Evolutionary conservation across 2,329 filamentous ascomycete species (phyloP), one percentile per base, ranked within the genome.

Genomic region (Aspergillus sojae): DNA sequence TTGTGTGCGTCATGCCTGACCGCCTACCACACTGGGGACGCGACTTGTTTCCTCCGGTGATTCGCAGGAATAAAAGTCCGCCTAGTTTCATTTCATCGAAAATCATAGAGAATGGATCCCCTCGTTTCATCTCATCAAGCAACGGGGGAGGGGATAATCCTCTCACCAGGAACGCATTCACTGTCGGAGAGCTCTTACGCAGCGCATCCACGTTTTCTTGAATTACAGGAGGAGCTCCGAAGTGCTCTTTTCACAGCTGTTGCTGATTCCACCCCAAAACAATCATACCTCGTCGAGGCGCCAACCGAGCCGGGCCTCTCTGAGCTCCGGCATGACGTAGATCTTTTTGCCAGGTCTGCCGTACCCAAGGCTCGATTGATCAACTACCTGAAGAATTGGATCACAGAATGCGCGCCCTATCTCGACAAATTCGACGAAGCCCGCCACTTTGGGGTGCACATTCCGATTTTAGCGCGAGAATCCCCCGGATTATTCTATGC

Each of bases 401-500:
- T 64, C 14, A 61, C 58, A 2, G 65, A 66, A 53, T 72, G 70
- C 14, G 70, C 70, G 0, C 70, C 69, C 0, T 65, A 82, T 77
- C 78, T 87, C 3, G 85, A 87, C 67, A 86, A 85, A 68, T 85
- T 85, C 48, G 84, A 87, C 61, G 75, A 79, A 43, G 74, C 80
- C 5, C 80, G 82, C 3, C 79, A 82, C 65, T 86, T 86, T 62
- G 82, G 82, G 10, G 80, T 82, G 1, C 78, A 83, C 4, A 76
- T 86, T 3, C 81, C 84, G 0, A 73, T 84, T 1, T 71, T 85
- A 30, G 83, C 83, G 0, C 79, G 80, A 62, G 74, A 73, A 28
- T 80, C 80, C 14, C 73, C 78, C 0, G 74, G 80, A 26, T 62
- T 85, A n/a, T 74, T 82, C 9, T 83, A 82, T 58, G 82, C 82